phyloP scores from a whole-genome alignment of 768 basidiomycete species.

The Mycena alexandri region DNA sequence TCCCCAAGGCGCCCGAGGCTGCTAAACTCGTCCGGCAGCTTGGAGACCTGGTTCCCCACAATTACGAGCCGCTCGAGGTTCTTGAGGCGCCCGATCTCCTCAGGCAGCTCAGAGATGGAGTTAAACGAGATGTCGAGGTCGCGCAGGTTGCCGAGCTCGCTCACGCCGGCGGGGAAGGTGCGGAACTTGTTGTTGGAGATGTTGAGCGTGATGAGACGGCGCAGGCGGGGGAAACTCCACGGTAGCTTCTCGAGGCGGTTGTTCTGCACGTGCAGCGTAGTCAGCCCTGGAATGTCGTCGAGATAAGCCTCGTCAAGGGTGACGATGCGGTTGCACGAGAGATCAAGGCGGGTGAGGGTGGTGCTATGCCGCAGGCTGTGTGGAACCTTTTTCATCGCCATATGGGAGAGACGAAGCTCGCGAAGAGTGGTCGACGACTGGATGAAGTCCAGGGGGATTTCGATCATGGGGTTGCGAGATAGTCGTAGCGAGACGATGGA shows the following conservation, averaged over 20 bases:
- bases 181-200: slow-evolving; percentile 97
- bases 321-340: slow-evolving; percentile 91
- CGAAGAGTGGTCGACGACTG: slow-evolving; percentile 87
- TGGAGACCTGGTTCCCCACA: slow-evolving; percentile 86
- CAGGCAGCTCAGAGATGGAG: slow-evolving; percentile 83
- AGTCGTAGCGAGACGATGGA: slow-evolving; percentile 88
- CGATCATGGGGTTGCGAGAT: slow-evolving; percentile 94
- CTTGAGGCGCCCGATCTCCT: slow-evolving; percentile 78
- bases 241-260: slow-evolving; percentile 92
- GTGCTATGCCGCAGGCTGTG: slow-evolving; percentile 81
- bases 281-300: slow-evolving; percentile 79
- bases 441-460: slow-evolving; percentile 96
- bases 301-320: slow-evolving; percentile 90
- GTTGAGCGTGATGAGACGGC: slow-evolving; percentile 81
- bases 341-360: slow-evolving; percentile 83
- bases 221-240: slow-evolving; percentile 83
- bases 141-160: slow-evolving; percentile 75
- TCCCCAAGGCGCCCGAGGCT: slow-evolving; percentile 70
- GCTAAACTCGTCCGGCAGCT: slow-evolving; percentile 73
- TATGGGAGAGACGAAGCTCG: slow-evolving; percentile 88
- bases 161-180: slow-evolving; percentile 79
- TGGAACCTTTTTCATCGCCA: slow-evolving; percentile 96
- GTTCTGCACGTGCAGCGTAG: slow-evolving; percentile 83
- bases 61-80: slow-evolving; percentile 80
- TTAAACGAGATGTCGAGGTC: slow-evolving; percentile 98